A percentile compares a stretch with the other conserved stretches of the same genome.
Evolutionary conservation across 495 filamentous ascomycete species (phyloP).

Genomic region (Hyphodiscus hymeniophilus): DNA sequence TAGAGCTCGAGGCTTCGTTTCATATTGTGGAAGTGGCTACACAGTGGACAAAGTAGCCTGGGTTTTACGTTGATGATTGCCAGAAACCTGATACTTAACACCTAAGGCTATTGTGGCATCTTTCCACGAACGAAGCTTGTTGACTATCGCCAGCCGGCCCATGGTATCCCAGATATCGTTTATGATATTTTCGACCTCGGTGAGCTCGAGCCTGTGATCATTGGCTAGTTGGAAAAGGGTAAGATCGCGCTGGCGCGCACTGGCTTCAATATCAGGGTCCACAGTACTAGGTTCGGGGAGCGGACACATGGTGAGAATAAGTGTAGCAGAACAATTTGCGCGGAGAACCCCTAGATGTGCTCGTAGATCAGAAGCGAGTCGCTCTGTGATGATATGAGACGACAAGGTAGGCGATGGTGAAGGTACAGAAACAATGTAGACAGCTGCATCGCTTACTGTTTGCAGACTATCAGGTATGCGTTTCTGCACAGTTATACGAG

Average conservation of each 20-base stretch:
- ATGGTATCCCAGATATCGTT: constrained; percentile 21
- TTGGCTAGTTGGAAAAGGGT: constrained; percentile 23
- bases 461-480: constrained; percentile 20
- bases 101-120: neutral
- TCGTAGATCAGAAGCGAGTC: constrained; percentile 7
- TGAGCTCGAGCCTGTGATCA: constrained; percentile 22
- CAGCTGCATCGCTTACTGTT: constrained; percentile 23
- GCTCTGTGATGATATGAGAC: constrained; percentile 4
- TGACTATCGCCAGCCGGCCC: constrained; percentile 26
- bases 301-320: constrained; percentile 19
- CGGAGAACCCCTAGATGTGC: constrained; percentile 9
- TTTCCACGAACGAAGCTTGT: constrained; percentile 18
- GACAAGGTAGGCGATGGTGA: constrained; percentile 8
- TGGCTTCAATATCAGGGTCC: constrained; percentile 18
- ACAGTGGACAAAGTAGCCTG: too few relatives aligned
- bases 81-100: constrained; percentile 7
- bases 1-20: too few relatives aligned
- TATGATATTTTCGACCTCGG: constrained; percentile 21
- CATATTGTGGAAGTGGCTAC: too few relatives aligned
- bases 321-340: constrained; percentile 11
- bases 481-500: constrained; percentile 19
- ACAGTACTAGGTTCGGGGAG: constrained; percentile 20
- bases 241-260: constrained; percentile 25
- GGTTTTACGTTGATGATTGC: too few relatives aligned
- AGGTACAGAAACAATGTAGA: constrained; percentile 28